Percentiles rank a stretch among this genome's conserved stretches.
phyloP scores from a whole-genome alignment of 176 grass and related monocot genomes.

The Hordeum marinum region DNA sequence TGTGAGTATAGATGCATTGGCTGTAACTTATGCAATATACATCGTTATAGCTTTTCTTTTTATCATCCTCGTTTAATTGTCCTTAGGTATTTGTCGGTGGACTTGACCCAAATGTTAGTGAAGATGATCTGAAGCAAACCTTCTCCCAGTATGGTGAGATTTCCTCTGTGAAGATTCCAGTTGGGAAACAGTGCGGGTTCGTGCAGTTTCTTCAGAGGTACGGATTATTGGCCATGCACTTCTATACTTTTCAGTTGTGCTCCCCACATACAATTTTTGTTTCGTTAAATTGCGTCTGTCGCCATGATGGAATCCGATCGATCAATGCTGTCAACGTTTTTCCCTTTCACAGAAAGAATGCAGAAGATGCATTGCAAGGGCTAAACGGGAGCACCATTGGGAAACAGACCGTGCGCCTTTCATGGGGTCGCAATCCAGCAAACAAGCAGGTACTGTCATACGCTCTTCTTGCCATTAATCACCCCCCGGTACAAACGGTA shows the following conservation, averaged over 20 bases:
- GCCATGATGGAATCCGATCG: background rate
- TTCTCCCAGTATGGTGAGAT: constrained; percentile 90
- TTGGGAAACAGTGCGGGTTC: constrained; percentile 90
- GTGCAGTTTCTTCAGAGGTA: constrained; percentile 94
- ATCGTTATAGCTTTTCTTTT: background rate
- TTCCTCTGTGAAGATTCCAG: constrained; percentile 88
- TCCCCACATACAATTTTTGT: background rate
- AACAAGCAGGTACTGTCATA: constrained; percentile 66
- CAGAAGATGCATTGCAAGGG: constrained; percentile 87
- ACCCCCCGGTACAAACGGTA: background rate
- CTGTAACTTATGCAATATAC: constrained; percentile 2
- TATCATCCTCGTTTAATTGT: constrained; percentile 13
- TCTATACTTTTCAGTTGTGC: background rate
- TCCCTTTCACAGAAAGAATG: constrained; percentile 54
- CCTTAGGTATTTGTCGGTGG: constrained; percentile 94
- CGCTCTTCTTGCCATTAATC: background rate
- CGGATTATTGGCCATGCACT: background rate
- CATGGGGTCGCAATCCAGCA: constrained; percentile 91
- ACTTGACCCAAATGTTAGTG: constrained; percentile 80
- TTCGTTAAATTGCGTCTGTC: background rate
- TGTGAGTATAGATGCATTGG: constrained; percentile 40
- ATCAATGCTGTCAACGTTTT: background rate
- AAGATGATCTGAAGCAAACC: constrained; percentile 78
- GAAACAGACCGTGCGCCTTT: constrained; percentile 84
- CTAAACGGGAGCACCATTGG: constrained; percentile 76